These are phyloP conservation scores for Neonectria hederae DNA, from an alignment of 2,329 filamentous ascomycete genomes.

Conservation along the genomic window DNA sequence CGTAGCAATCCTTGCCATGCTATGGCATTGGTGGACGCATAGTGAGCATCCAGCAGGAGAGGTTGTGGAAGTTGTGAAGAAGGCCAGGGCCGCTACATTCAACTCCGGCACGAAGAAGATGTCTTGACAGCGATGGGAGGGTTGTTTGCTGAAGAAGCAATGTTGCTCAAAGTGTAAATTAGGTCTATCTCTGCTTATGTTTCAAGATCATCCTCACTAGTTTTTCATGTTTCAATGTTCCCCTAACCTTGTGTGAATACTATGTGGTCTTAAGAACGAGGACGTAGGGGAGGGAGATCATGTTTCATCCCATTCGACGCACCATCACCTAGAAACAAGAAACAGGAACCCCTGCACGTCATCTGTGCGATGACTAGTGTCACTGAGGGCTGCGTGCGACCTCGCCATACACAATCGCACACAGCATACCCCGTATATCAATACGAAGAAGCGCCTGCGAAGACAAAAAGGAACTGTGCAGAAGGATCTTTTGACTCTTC, in stretches of 20 bases:
- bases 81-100: conserved; percentile 33
- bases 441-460: not conserved
- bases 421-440: not conserved
- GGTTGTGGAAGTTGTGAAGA: conserved; percentile 34
- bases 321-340: not conserved
- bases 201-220: not conserved
- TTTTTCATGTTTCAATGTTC: not conserved
- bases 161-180: not conserved
- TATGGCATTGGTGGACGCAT: conserved; percentile 45
- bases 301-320: not conserved
- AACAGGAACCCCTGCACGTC: not conserved
- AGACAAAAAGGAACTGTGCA: too few relatives aligned
- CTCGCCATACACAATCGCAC: not conserved
- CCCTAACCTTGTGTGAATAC: not conserved
- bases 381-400: not conserved
- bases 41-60: conserved; percentile 33
- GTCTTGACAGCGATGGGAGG: not conserved
- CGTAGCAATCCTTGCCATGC: conserved; percentile 36
- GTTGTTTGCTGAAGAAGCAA: not conserved
- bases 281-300: not conserved
- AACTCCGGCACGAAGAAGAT: conserved; percentile 22
- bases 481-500: too few relatives aligned
- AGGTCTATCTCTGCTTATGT: not conserved
- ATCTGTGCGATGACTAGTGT: not conserved
- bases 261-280: not conserved